Conservation (phyloP, 768 basidiomycete genomes). For the Amanita inopinata region DNA sequence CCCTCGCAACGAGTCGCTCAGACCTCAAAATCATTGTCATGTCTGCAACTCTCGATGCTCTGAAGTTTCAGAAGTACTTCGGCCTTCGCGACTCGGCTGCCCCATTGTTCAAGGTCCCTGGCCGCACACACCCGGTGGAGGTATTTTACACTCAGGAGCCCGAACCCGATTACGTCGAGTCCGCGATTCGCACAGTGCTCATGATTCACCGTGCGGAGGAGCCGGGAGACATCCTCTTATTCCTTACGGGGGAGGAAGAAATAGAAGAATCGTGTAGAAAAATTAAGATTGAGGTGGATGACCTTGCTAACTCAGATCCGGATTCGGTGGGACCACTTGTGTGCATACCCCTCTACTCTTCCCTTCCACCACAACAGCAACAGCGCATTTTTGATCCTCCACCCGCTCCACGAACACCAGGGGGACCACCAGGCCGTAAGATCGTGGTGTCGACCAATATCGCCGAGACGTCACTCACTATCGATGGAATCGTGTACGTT, state of each 20-base stretch:
- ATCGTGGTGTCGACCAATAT: conserved; percentile 95
- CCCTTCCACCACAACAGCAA: conserved; percentile 88
- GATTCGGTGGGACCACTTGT: conserved; percentile 75
- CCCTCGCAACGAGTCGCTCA: conserved; percentile 63
- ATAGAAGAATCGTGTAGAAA: conserved; percentile 95
- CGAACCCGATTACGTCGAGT: conserved; percentile 93
- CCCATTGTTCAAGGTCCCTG: conserved; percentile 85
- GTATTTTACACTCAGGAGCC: conserved; percentile 91
- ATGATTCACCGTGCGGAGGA: conserved; percentile 98
- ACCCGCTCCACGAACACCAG: conserved; percentile 48
- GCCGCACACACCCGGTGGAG: conserved; percentile 91
- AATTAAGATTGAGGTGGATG: conserved; percentile 86
- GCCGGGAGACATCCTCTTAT: conserved; percentile 84
- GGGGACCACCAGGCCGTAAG: conserved; percentile 83
- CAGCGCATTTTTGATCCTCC: conserved; percentile 94
- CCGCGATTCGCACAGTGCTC: conserved; percentile 89
- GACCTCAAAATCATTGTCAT: conserved; percentile 98
- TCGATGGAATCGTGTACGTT: conserved; percentile 99
- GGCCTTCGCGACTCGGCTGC: conserved; percentile 40
- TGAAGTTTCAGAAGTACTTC: conserved; percentile 97
- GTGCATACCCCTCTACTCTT: conserved; percentile 93
- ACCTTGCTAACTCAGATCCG: conserved; percentile 60
- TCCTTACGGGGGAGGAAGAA: conserved; percentile 97
- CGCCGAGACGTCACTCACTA: conserved; percentile 94
- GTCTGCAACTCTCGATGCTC: conserved; percentile 94